Evolutionary conservation across 179 eudicot genomes (phyloP).

Genomic region (Silene noctiflora): DNA sequence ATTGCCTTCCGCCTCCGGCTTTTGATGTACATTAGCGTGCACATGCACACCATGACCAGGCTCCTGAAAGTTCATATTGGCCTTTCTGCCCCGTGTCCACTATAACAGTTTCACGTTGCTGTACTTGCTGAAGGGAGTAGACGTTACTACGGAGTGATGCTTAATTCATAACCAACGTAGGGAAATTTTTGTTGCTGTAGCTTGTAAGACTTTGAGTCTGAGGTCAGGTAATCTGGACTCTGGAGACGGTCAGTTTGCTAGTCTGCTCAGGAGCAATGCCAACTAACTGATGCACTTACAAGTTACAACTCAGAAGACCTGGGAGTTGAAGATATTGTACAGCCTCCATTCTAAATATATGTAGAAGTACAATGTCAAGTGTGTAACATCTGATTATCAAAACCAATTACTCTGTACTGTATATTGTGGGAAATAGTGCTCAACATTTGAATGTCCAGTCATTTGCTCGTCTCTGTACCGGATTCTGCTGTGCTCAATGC

Average conservation of each 20-base stretch:
- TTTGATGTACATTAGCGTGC: background rate
- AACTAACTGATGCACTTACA: background rate
- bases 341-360: background rate
- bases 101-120: background rate
- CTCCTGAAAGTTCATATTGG: background rate
- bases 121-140: slow-evolving; percentile 2
- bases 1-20: background rate
- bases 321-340: background rate
- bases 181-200: background rate
- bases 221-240: background rate
- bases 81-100: background rate
- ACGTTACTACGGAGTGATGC: background rate
- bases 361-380: background rate
- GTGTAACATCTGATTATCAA: background rate
- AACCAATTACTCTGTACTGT: background rate
- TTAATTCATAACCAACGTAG: background rate
- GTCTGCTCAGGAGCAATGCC: background rate
- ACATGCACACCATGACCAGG: background rate
- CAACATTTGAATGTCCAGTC: background rate
- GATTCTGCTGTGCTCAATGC: background rate
- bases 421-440: background rate
- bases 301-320: background rate
- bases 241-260: background rate
- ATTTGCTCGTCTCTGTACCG: background rate
- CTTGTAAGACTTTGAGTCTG: background rate